These are phyloP conservation scores for Saccharomycopsis hybrid DNA, from an alignment of 1,139 yeast species.

Conservation along the genomic window DNA sequence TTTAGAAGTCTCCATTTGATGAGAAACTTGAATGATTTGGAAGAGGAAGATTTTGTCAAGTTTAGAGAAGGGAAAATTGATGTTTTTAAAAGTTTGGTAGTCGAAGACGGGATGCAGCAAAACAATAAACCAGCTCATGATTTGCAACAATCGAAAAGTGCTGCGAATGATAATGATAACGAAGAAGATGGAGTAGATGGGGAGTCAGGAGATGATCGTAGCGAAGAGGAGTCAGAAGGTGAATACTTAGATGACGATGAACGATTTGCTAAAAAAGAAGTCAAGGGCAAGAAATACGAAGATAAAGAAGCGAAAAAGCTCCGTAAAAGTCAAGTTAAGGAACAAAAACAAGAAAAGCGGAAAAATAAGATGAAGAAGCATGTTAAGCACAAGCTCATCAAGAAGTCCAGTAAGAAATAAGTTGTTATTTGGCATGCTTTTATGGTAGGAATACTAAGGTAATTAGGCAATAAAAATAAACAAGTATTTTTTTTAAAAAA, in stretches of 20 bases:
- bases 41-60: constrained; percentile 83
- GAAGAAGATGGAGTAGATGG: constrained; percentile 26
- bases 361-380: constrained; percentile 89
- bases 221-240: constrained; percentile 32
- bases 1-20: constrained; percentile 85
- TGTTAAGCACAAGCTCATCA: constrained; percentile 71
- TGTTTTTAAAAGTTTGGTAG: constrained; percentile 59
- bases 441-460: too few relatives aligned
- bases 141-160: constrained; percentile 26
- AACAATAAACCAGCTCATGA: constrained; percentile 23
- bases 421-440: not conserved
- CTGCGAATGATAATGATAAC: constrained; percentile 30
- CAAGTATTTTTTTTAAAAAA: too few relatives aligned
- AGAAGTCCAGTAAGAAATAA: constrained; percentile 31
- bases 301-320: constrained; percentile 81
- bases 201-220: constrained; percentile 27
- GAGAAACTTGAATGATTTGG: constrained; percentile 61
- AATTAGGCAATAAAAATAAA: too few relatives aligned
- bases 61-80: constrained; percentile 78
- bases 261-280: constrained; percentile 31
- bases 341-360: constrained; percentile 80
- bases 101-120: constrained; percentile 29
- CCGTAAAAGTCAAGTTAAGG: constrained; percentile 78
- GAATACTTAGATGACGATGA: constrained; percentile 32
- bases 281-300: constrained; percentile 71